Evolutionary conservation across 2,329 filamentous ascomycete species (phyloP).

Genomic region (Escovopsis weberi): DNA sequence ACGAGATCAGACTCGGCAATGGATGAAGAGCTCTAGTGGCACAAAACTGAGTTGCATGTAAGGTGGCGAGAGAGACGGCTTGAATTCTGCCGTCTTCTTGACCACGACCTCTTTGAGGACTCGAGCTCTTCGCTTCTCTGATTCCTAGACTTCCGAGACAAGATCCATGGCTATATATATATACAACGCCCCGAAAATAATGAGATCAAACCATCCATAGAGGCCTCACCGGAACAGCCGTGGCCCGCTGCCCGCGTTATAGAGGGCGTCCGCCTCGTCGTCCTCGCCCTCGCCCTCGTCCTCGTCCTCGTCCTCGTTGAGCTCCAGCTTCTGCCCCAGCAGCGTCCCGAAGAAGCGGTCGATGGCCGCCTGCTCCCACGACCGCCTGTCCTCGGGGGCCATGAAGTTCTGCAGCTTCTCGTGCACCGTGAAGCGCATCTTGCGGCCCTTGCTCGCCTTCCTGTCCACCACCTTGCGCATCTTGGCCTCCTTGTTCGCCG

Average conservation of each 20-base stretch:
- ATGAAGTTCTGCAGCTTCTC: constrained; percentile 98
- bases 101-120: no score
- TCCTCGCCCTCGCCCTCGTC: constrained; percentile 37
- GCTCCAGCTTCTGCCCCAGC: constrained; percentile 54
- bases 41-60: no score
- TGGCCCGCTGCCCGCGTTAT: constrained; percentile 38
- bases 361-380: constrained; percentile 68
- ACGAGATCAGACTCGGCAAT: no score
- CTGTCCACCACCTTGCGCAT: constrained; percentile 76
- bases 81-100: no score
- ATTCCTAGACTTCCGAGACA: no score
- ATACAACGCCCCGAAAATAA: no score
- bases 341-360: constrained; percentile 64
- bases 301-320: constrained; percentile 40
- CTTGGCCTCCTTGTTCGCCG: constrained; percentile 62
- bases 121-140: no score
- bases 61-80: no score
- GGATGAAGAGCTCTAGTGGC: no score
- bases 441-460: constrained; percentile 86
- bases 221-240: constrained; percentile 30
- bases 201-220: neutral
- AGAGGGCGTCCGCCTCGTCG: constrained; percentile 36
- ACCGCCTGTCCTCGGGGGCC: constrained; percentile 70
- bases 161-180: neutral
- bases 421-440: constrained; percentile 87